Evolutionary conservation across 345 rosid genomes (phyloP).

Genomic region (Pistacia vera): DNA sequence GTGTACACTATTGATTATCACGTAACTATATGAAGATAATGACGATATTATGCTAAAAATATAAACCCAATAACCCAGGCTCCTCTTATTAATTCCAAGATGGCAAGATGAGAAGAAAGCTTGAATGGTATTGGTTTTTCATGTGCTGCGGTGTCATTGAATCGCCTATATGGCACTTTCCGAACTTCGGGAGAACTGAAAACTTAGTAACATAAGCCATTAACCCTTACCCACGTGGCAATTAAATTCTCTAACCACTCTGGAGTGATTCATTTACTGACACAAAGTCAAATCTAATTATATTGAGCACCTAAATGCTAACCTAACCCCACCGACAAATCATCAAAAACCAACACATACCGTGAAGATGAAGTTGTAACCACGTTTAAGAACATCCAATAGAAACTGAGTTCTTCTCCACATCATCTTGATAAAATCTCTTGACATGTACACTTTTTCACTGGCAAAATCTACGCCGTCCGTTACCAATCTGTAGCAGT

Average conservation of each 20-base stretch:
- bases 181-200: not conserved
- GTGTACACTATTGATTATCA: too few relatives aligned
- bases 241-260: too few relatives aligned
- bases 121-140: too few relatives aligned
- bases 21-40: too few relatives aligned
- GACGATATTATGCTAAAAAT: too few relatives aligned
- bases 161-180: not conserved
- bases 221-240: not conserved
- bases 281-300: too few relatives aligned
- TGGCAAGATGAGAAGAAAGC: too few relatives aligned
- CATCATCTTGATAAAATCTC: conserved; percentile 79
- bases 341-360: conserved; percentile 27
- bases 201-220: not conserved
- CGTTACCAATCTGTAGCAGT: conserved; percentile 66
- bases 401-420: conserved; percentile 76
- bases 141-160: not conserved
- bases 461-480: conserved; percentile 44
- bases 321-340: too few relatives aligned
- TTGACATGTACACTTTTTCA: conserved; percentile 76
- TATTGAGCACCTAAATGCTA: too few relatives aligned
- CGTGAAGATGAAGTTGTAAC: conserved; percentile 75
- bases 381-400: conserved; percentile 58
- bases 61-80: too few relatives aligned
- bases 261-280: too few relatives aligned
- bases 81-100: too few relatives aligned